A percentile compares a stretch with the other conserved stretches of the same genome.
These are phyloP conservation scores for Corchorus olitorius DNA, from an alignment of 345 rosid species.

Conservation along the genomic window DNA sequence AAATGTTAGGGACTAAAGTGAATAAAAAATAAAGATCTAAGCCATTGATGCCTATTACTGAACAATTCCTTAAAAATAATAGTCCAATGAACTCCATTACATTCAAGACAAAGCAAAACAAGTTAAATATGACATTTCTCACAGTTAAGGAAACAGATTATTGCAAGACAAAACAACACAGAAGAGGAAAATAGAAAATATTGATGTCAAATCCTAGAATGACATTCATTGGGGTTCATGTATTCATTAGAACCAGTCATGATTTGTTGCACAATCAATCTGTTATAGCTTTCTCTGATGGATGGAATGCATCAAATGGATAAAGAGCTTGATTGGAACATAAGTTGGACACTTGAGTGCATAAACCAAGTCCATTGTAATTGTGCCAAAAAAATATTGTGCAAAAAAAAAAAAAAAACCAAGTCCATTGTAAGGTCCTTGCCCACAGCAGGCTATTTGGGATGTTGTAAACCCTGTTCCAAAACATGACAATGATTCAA, in stretches of 20 bases:
- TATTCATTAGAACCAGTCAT: constrained; percentile 51
- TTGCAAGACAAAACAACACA: neutral
- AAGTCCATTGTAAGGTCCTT: constrained; percentile 58
- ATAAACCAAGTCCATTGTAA: constrained; percentile 70
- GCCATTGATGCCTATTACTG: neutral
- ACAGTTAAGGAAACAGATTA: constrained; percentile 4
- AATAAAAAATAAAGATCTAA: neutral
- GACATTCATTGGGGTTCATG: constrained; percentile 76
- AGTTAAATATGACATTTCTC: neutral
- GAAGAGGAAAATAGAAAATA: constrained; percentile 5
- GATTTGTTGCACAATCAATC: constrained; percentile 53
- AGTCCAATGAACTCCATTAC: neutral
- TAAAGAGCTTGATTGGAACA: constrained; percentile 55
- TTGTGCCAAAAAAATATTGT: constrained; percentile 92
- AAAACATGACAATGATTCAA: neutral
- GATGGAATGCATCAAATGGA: constrained; percentile 88
- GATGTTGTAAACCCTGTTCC: constrained; percentile 62
- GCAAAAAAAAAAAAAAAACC: no score
- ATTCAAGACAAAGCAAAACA: neutral
- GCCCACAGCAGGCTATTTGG: constrained; percentile 80
- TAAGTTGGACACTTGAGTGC: constrained; percentile 63
- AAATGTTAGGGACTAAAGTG: no score
- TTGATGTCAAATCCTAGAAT: constrained; percentile 57
- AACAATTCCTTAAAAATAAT: neutral
- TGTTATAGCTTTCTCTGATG: constrained; percentile 78